These are phyloP conservation scores for Allium cepa DNA, from an alignment of 106 monocot species.

Conservation along the genomic window DNA sequence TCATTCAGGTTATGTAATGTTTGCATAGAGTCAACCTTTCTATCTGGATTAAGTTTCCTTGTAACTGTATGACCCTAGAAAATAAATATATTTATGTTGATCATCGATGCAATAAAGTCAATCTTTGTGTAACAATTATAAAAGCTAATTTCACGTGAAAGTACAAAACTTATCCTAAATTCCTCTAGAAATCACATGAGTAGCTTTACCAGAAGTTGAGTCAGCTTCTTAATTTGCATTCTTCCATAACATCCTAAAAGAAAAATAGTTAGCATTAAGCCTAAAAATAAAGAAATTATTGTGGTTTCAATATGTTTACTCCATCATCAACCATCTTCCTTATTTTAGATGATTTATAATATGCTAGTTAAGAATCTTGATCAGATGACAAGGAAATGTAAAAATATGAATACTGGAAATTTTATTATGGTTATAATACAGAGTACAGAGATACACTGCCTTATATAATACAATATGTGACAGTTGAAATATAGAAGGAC, in stretches of 20 bases:
- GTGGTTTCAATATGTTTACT: constrained; percentile 19
- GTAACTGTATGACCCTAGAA: constrained; percentile 78
- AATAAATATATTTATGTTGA: background rate
- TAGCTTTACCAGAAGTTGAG: constrained; percentile 55
- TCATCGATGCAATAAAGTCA: background rate
- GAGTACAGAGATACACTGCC: too few relatives aligned
- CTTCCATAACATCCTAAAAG: constrained; percentile 59
- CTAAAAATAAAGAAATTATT: background rate
- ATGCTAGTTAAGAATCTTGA: too few relatives aligned
- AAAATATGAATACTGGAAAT: too few relatives aligned
- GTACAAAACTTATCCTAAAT: constrained; percentile 53
- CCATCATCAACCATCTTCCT: constrained; percentile 54
- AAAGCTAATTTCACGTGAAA: too few relatives aligned
- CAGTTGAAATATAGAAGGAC: too few relatives aligned
- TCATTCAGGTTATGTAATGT: constrained; percentile 32
- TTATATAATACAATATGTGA: constrained; percentile 73
- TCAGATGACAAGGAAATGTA: too few relatives aligned
- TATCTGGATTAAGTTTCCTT: constrained; percentile 81
- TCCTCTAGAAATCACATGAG: constrained; percentile 65
- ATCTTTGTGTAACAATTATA: too few relatives aligned
- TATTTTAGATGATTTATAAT: constrained; percentile 53
- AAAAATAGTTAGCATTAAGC: background rate
- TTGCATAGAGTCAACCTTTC: constrained; percentile 51
- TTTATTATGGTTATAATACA: too few relatives aligned
- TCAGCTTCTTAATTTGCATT: constrained; percentile 80